phyloP scores from a whole-genome alignment of 2,329 filamentous ascomycete genomes.

The Claviceps purpurea region DNA sequence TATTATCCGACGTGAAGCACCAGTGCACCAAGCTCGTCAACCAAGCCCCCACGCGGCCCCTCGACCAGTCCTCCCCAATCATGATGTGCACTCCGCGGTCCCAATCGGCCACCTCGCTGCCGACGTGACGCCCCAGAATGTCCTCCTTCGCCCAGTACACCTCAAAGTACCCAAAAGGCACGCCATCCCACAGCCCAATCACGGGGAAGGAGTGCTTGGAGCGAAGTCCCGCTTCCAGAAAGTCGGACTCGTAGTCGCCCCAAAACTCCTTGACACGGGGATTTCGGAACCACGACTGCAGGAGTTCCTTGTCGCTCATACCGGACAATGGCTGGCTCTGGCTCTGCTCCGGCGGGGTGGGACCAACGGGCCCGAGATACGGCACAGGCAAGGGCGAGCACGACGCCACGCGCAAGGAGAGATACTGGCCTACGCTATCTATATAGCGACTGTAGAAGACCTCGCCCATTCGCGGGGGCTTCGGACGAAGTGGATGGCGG shows the following conservation, averaged over 20 bases:
- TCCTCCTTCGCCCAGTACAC: conserved; percentile 98
- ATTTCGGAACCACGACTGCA: conserved; percentile 82
- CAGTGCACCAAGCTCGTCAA: conserved; percentile 78
- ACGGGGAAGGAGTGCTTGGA: conserved; percentile 73
- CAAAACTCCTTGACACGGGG: conserved; percentile 76
- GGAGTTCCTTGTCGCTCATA: conserved; percentile 41
- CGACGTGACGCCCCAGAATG: conserved; percentile 54
- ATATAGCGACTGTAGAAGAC: conserved; percentile 83
- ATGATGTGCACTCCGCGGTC: conserved; percentile 82
- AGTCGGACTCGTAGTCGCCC: conserved; percentile 53
- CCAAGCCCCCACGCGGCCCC: conserved; percentile 74
- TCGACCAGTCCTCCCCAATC: conserved; percentile 83
- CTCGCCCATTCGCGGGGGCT: conserved; percentile 80
- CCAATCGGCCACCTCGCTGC: conserved; percentile 57
- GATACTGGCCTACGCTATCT: conserved; percentile 66
- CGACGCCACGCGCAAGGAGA: conserved; percentile 79
- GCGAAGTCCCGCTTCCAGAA: conserved; percentile 52
- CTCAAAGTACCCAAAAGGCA: conserved; percentile 95
- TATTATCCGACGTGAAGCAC: conserved; percentile 60
- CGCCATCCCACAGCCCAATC: conserved; percentile 86
- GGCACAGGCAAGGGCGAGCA: conserved; percentile 49
- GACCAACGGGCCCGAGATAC: conserved; percentile 46
- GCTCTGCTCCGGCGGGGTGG: conserved; percentile 23
- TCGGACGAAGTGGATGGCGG: conserved; percentile 75
- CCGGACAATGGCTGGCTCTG: conserved; percentile 26